Conservation (phyloP, 2,329 filamentous ascomycete genomes). For the Aspergillus tanneri region DNA sequence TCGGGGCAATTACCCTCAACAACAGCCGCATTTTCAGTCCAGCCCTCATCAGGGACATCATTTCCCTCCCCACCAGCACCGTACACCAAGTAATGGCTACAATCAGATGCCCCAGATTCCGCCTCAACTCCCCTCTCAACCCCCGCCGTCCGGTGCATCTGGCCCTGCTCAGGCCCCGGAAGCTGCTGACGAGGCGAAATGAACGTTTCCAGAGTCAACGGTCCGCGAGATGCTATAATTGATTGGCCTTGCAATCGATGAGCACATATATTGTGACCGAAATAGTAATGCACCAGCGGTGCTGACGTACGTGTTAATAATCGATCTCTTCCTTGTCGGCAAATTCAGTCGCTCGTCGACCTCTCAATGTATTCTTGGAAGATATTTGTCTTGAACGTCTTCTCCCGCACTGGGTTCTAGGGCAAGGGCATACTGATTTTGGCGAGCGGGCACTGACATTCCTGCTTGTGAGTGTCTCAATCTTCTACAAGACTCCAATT, state of each 20-base stretch:
- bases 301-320: too few species aligned
- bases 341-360: conserved; percentile 5
- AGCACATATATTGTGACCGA: conserved; percentile 1
- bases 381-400: conserved; percentile 12
- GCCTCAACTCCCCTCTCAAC: conserved; percentile 46
- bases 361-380: conserved; percentile 11
- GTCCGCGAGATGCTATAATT: conserved; percentile 9
- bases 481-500: too few species aligned
- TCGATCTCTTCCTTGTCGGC: conserved; percentile 3
- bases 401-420: conserved; percentile 7
- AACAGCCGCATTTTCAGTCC: conserved; percentile 62
- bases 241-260: conserved; percentile 7
- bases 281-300: too few species aligned
- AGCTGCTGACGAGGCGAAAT: conserved; percentile 51
- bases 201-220: conserved; percentile 21
- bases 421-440: conserved; percentile 9
- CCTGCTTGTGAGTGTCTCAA: conserved; percentile 11
- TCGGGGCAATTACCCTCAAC: conserved; percentile 59
- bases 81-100: conserved; percentile 56
- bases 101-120: conserved; percentile 49
- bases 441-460: conserved; percentile 8
- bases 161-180: conserved; percentile 45
- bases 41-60: conserved; percentile 66
- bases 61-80: conserved; percentile 59
- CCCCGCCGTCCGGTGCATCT: conserved; percentile 30